Conservation (phyloP, 495 filamentous ascomycete genomes). For the Neurospora sp. region DNA sequence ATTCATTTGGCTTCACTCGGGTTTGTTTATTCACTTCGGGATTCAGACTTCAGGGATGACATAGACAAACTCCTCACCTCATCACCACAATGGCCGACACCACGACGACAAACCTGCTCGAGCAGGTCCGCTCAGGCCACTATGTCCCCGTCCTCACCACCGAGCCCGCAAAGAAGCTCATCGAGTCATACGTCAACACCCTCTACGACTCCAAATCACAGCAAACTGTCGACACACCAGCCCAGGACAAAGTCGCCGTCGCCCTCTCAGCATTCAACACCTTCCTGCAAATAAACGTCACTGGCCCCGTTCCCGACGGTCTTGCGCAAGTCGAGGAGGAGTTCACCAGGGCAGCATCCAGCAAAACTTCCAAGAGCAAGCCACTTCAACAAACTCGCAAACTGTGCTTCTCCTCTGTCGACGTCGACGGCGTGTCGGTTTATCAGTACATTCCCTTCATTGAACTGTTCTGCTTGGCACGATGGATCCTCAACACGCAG, state of each 20-base stretch:
- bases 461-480: constrained; percentile 71
- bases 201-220: constrained; percentile 11
- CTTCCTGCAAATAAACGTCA: constrained; percentile 90
- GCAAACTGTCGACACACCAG: constrained; percentile 9
- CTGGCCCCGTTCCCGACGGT: constrained; percentile 65
- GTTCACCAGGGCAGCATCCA: constrained; percentile 16
- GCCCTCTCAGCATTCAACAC: constrained; percentile 63
- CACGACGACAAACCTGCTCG: not conserved
- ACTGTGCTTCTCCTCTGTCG: constrained; percentile 51
- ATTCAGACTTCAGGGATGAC: not conserved
- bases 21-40: not conserved
- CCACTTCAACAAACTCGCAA: not conserved
- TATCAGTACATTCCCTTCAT: constrained; percentile 76
- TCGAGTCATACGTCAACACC: constrained; percentile 5
- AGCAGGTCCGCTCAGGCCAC: constrained; percentile 7
- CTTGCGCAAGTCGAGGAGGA: constrained; percentile 15
- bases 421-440: constrained; percentile 73
- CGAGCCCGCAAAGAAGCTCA: constrained; percentile 8
- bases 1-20: not conserved
- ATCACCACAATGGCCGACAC: not conserved
- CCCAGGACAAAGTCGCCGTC: constrained; percentile 33
- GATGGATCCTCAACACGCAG: constrained; percentile 49
- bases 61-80: not conserved
- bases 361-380: not conserved
- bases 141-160: constrained; percentile 17